Base-by-base conservation (phyloP, 768 basidiomycete genomes). In the Hydnum rufescens region DNA sequence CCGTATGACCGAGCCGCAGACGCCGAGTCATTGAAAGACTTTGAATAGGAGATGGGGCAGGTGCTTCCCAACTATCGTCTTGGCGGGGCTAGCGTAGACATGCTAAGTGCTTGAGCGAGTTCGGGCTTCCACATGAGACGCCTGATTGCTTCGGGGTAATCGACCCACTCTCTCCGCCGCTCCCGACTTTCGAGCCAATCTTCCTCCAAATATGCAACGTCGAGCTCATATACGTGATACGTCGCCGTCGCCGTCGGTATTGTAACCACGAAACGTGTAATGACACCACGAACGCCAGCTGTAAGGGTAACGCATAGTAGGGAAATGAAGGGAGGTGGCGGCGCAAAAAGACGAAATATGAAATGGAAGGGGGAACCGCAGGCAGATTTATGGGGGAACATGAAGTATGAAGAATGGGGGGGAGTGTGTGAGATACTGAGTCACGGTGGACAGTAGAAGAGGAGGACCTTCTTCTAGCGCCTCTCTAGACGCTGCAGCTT, bases 381-480 rank as follows among this genome's bases (percentile, higher is more conserved):
- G n/a, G n/a, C n/a, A n/a, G n/a, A n/a, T n/a, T 51, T 43, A 51
- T 51, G 51, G 42, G 34, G 34, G 49, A 34, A 51, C 48, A 34
- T 31, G 46, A 50, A 34, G 49, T 30, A 53, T 52, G 42, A 80
- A 72, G 80, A 77, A 77, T 76, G 73, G 67, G 69, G 74, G 73
- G 70, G 16, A 47, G 26, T 8, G 1, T 13, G 44, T 47, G 72
- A 71, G 74, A 80, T 42, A 34, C 75, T 73, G 70, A 74, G 66
- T 26, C 44, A 47, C 78, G 70, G 77, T 72, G 77, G 74, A 74
- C 71, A 77, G 51, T 32, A 36, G 29, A 80, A 76, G 70, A 77
- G 76, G 78, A 77, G 77, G 82, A 89, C 86, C 86, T 88, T 89
- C 86, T 83, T 89, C 86, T 66, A 82, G 72, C 69, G 86, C 86